Conservation (phyloP, 306 rosid species). For the Rosa persica region DNA sequence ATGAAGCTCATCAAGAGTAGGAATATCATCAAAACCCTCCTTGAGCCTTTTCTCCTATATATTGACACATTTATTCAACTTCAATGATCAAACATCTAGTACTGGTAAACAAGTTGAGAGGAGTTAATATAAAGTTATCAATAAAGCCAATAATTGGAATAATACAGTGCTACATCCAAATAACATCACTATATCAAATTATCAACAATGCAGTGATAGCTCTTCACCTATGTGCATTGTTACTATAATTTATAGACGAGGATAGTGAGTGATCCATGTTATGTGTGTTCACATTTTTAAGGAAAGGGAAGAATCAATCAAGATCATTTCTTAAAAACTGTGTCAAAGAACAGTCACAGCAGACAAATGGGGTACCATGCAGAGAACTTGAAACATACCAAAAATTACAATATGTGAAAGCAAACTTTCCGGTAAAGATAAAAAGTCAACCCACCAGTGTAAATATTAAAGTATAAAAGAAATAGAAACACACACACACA, state of each 20-base stretch:
- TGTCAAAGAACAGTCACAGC: not conserved
- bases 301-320: not conserved
- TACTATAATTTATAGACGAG: not conserved
- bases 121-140: not conserved
- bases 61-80: slow-evolving; percentile 20
- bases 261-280: not conserved
- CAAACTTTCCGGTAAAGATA: not conserved
- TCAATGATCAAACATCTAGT: not conserved
- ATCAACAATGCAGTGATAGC: not conserved
- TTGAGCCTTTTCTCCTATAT: slow-evolving; percentile 83
- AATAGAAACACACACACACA: too few relatives aligned
- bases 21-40: slow-evolving; percentile 80
- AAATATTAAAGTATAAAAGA: not conserved
- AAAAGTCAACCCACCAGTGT: not conserved
- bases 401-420: not conserved
- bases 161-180: not conserved
- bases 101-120: not conserved
- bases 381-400: not conserved
- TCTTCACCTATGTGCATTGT: not conserved
- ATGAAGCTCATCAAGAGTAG: slow-evolving; percentile 84
- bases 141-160: not conserved
- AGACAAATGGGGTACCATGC: not conserved
- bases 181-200: not conserved
- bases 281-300: not conserved
- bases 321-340: not conserved